phyloP scores from a whole-genome alignment of 345 rosid genomes.

The Dipteronia dyeriana region DNA sequence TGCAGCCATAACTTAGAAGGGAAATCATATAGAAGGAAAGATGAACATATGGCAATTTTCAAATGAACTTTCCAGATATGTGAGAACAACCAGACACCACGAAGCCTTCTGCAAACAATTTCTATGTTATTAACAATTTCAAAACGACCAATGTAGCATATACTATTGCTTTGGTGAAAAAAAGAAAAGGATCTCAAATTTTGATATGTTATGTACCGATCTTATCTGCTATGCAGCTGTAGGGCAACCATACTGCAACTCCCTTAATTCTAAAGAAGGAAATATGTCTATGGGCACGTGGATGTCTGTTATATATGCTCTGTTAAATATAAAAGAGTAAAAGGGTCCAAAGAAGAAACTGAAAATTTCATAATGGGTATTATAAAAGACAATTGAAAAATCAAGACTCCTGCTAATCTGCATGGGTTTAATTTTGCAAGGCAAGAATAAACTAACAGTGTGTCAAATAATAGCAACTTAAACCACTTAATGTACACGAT shows the following conservation, averaged over 20 bases:
- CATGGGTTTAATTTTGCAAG: neutral
- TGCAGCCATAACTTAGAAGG: neutral
- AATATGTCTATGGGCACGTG: neutral
- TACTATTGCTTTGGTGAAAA: neutral
- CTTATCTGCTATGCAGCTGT: neutral
- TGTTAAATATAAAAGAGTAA: too few species aligned
- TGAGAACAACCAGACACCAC: neutral
- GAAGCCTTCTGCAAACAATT: neutral
- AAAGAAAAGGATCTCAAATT: neutral
- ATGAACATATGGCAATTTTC: neutral
- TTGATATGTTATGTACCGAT: neutral
- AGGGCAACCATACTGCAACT: neutral
- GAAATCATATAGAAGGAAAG: neutral
- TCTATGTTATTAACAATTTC: neutral
- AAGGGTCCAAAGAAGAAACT: neutral
- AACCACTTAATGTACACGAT: neutral
- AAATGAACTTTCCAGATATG: neutral
- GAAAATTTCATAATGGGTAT: neutral
- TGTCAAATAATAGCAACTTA: neutral
- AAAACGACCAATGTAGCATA: neutral
- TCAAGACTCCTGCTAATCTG: neutral
- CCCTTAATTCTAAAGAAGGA: neutral
- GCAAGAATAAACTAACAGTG: neutral
- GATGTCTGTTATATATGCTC: neutral
- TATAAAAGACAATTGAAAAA: neutral